phyloP scores from a whole-genome alignment of 352 stramenopile genomes.

The Globisporangium paroecandrum region DNA sequence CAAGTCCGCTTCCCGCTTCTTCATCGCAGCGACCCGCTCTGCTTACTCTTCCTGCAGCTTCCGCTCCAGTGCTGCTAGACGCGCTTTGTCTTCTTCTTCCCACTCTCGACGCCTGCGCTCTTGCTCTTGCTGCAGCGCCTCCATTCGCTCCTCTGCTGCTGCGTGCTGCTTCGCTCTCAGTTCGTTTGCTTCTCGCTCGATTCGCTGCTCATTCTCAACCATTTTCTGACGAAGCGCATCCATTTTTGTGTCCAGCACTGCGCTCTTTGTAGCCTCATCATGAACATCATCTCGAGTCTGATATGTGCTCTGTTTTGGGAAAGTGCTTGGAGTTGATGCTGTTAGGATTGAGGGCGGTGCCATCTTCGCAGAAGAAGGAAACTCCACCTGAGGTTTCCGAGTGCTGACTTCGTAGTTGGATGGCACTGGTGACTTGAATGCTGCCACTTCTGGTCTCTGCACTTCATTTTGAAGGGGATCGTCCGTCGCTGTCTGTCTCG shows the following conservation, averaged over 20 bases:
- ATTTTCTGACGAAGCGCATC: slow-evolving; percentile 41
- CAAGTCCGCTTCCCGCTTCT: slow-evolving; percentile 33
- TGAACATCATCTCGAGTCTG: not conserved
- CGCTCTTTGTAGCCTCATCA: not conserved
- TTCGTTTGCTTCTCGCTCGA: slow-evolving; percentile 40
- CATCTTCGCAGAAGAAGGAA: not conserved
- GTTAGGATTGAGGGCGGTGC: not conserved
- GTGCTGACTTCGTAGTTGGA: not conserved
- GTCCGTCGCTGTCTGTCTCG: slow-evolving; percentile 20
- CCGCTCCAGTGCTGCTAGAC: slow-evolving; percentile 42
- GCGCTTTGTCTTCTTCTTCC: slow-evolving; percentile 58
- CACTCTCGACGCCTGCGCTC: slow-evolving; percentile 60
- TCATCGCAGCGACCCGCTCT: slow-evolving; percentile 27
- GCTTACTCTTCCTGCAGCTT: slow-evolving; percentile 43
- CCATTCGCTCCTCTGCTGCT: slow-evolving; percentile 56
- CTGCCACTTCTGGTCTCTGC: not conserved
- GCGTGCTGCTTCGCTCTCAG: slow-evolving; percentile 38
- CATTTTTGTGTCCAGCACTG: slow-evolving; percentile 29
- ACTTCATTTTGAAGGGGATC: not conserved
- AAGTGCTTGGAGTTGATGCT: not conserved
- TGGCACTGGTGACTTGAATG: not conserved
- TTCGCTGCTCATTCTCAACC: slow-evolving; percentile 35
- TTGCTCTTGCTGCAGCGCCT: slow-evolving; percentile 58
- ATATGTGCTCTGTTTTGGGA: not conserved
- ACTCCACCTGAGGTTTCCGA: not conserved